A percentile compares a stretch with the other conserved stretches of the same genome.
Conservation (phyloP, 257 asterid genomes). For the Handroanthus guayacan region DNA sequence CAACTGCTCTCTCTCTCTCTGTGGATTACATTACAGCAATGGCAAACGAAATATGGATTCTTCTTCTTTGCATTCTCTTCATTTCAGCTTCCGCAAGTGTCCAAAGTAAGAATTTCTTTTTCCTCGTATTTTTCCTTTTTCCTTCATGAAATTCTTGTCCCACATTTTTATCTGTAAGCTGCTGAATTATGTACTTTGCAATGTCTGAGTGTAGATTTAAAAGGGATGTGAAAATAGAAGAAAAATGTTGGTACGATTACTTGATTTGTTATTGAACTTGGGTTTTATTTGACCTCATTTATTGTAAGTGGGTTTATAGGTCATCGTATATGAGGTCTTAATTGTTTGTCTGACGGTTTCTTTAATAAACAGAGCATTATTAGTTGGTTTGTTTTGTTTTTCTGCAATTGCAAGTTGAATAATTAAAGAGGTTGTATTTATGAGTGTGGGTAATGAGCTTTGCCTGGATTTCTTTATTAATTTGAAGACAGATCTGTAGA, state of each 20-base stretch:
- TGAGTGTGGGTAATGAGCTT: not conserved
- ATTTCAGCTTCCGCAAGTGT: conserved; percentile 51
- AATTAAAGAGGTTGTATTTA: not conserved
- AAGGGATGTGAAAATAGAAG: not conserved
- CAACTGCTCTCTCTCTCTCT: conserved; percentile 30
- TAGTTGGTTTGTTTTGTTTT: not conserved
- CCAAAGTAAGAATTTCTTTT: conserved; percentile 46
- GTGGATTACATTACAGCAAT: conserved; percentile 19
- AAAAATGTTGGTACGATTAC: not conserved
- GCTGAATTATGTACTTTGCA: conserved; percentile 15
- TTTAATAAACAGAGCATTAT: not conserved
- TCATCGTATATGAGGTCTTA: conserved; percentile 8
- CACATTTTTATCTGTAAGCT: conserved; percentile 22
- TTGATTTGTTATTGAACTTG: conserved; percentile 37
- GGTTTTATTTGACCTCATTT: conserved; percentile 29
- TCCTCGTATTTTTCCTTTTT: not conserved
- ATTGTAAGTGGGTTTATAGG: conserved; percentile 6
- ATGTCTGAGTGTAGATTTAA: conserved; percentile 17
- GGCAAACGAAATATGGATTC: conserved; percentile 43
- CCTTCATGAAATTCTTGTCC: conserved; percentile 9
- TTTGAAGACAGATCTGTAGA: conserved; percentile 37
- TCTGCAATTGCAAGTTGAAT: conserved; percentile 17
- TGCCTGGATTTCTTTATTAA: conserved; percentile 15
- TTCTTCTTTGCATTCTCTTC: conserved; percentile 41
- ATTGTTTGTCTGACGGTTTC: not conserved